A percentile compares a stretch with the other conserved stretches of the same genome.
These are phyloP conservation scores for Dissoconium aciculare DNA, from an alignment of 2,329 filamentous ascomycete genomes.

Conservation along the genomic window DNA sequence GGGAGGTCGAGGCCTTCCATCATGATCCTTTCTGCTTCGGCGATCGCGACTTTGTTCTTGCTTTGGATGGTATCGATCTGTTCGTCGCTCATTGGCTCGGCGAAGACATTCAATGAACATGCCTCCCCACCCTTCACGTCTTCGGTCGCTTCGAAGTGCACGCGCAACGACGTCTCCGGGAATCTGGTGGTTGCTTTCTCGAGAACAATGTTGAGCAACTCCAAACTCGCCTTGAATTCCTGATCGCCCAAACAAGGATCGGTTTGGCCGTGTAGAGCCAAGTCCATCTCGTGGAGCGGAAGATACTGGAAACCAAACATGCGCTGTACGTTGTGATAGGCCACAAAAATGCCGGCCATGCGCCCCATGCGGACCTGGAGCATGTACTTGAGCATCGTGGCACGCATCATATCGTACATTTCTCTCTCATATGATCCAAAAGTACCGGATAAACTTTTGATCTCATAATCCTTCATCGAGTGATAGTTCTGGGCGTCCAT, in stretches of 20 bases:
- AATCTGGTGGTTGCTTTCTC: constrained; percentile 60
- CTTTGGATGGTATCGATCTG: constrained; percentile 62
- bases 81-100: constrained; percentile 61
- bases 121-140: constrained; percentile 19
- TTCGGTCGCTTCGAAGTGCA: constrained; percentile 33
- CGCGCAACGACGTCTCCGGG: constrained; percentile 40
- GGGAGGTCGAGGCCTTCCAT: constrained; percentile 16
- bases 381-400: constrained; percentile 92
- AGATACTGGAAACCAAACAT: constrained; percentile 98
- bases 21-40: constrained; percentile 47
- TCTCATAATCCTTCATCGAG: constrained; percentile 72
- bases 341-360: constrained; percentile 98
- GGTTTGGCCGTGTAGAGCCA: constrained; percentile 65
- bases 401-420: constrained; percentile 90
- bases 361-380: constrained; percentile 91
- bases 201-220: constrained; percentile 64
- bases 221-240: constrained; percentile 73
- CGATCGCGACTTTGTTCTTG: constrained; percentile 47
- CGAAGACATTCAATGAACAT: constrained; percentile 74
- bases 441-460: constrained; percentile 56
- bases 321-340: constrained; percentile 84
- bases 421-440: constrained; percentile 92
- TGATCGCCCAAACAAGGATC: constrained; percentile 56
- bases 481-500: constrained; percentile 66
- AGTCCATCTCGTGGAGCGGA: constrained; percentile 71